Evolutionary conservation across 1,284 basidiomycete genomes (phyloP), one percentile per base, ranked within the genome.

Genomic region (Trichosporon sp.): DNA sequence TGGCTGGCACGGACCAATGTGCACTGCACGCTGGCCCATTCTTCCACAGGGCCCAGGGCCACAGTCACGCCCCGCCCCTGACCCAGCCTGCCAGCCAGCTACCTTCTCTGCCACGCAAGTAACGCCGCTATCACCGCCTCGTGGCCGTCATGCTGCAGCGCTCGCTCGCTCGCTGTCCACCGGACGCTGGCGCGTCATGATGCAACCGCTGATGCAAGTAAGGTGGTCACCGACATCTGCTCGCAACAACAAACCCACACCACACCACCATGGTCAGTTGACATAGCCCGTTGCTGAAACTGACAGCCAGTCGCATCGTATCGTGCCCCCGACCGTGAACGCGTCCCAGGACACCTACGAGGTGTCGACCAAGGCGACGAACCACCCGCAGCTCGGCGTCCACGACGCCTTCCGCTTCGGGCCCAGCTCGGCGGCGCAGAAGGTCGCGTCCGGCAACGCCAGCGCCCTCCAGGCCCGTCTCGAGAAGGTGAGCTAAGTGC

Each of bases 331-430:
- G 18, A 75, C 77, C 23, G 75, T 79, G 18, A 74, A 75, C 62
- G 74, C 75, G 32, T 78, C 80, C 12, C 65, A 70, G n/a, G 77
- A 77, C 34, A 65, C 74, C 34, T 78, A 80, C 68, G 68, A 77
- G 63, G 75, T 81, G 38, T 81, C 80, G 27, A 75, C 76, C n/a
- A 70, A 80, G 74, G 74, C 76, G 1, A 82, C 80, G 23, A 78
- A 80, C 21, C 81, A 83, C 70, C 76, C 80, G 35, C 62, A 75
- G 23, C 78, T 77, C 32, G 81, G 81, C 42, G 76, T 76, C 4
- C 80, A 82, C 68, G 81, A 83, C 70, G 75, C 81, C 0, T 79
- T 83, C 70, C 74, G 81, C 68, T 72, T 81, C 68, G 81, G 81
- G 23, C 74, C 78, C 18, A 75, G 72, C 47, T 75, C 77, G 13